Evolutionary conservation across 1,284 basidiomycete species (phyloP), one percentile per base, ranked within the genome.

Genomic region (Takashimella tepidaria): DNA sequence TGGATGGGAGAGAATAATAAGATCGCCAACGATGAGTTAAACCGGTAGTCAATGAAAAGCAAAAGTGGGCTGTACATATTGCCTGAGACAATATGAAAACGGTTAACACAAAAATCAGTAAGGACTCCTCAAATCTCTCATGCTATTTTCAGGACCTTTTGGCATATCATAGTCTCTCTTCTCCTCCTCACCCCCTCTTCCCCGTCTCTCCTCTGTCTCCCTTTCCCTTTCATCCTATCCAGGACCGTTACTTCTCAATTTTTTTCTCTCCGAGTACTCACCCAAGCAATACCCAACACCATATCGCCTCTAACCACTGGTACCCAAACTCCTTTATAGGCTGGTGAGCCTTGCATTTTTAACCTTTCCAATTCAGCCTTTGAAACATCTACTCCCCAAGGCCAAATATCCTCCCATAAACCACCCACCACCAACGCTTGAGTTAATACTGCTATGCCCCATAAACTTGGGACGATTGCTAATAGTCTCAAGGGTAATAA

Each of bases 1-100:
- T 76, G 3, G 76, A 73, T 12, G 69, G 68, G 13, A 75, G 65
- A 13, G 73, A 68, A 59, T 77, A 78, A 64, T 76, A 76, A 5
- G 71, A 63, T 25, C 75, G 63, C 76, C 76, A 78, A 49, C 76
- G 73, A 50, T 74, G 69, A 4, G 73, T 73, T 3, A 78, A 63
- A 31, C 75, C 75, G 1, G 76, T 76, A 1, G 76, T 76, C 31
- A 78, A 66, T 25, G 59, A 59, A 61, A 76, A 77, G 53, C 75
- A 78, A 51, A 75, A 75, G 44, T 75, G 70, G 16, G 71, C 76
- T 0, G 76, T 77, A 27, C 69, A 58, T 20, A 70, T 49, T n/a
- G 75, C 69, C 75, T 77, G 54, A 12, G 6, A 40, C 41, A 37
- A 37, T 8, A 8, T 16, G 16, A 37, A 37, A 37, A 16, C 31